Conservation (phyloP, 768 basidiomycete species). For the Suillus cothurnatus region DNA sequence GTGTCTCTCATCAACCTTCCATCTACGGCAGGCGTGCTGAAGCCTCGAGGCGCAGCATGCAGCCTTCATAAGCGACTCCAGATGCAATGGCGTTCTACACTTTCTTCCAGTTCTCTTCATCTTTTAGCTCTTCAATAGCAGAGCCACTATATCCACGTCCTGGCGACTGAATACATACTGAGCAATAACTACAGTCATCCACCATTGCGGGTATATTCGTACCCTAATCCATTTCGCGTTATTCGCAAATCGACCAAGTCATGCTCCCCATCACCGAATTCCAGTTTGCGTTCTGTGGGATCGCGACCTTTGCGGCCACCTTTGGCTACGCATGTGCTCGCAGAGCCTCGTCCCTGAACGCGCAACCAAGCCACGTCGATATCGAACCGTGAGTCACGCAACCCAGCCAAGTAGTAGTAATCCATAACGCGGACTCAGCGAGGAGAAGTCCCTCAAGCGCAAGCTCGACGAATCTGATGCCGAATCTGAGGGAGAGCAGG, state of each 20-base stretch:
- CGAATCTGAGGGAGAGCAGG: constrained; percentile 31
- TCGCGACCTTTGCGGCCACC: constrained; percentile 62
- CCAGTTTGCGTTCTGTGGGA: constrained; percentile 55
- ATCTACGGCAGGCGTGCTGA: constrained; percentile 23
- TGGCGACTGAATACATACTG: constrained; percentile 4
- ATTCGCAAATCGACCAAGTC: neutral
- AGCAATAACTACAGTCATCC: neutral
- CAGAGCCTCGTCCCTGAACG: constrained; percentile 29
- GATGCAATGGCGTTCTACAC: constrained; percentile 12
- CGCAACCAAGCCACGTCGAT: constrained; percentile 20
- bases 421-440: constrained; percentile 23
- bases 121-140: constrained; percentile 11
- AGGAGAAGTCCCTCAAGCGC: constrained; percentile 35
- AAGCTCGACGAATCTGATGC: constrained; percentile 32
- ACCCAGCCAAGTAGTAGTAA: constrained; percentile 31
- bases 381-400: constrained; percentile 35
- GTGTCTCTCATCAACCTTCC: constrained; percentile 23
- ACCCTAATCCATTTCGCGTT: constrained; percentile 2
- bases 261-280: constrained; percentile 57
- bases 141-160: constrained; percentile 6
- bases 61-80: constrained; percentile 34
- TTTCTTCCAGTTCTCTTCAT: constrained; percentile 22
- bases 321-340: constrained; percentile 60
- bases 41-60: constrained; percentile 34
- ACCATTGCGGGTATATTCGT: neutral